Conservation (phyloP, 2,329 filamentous ascomycete genomes). For the Xylariaceae sp. region DNA sequence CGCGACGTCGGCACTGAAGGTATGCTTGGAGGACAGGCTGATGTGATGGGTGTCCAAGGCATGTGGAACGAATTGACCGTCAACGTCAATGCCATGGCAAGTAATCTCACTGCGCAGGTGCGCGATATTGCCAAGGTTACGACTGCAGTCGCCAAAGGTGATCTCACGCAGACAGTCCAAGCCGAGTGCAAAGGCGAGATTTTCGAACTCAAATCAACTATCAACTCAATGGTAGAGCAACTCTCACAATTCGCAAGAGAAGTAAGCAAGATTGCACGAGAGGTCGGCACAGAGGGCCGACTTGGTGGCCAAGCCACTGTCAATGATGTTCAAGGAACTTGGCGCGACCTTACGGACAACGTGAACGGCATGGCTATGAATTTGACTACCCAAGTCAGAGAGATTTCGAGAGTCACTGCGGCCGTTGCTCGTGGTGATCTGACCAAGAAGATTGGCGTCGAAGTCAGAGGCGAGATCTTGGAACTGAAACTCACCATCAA, state of each 20-base stretch:
- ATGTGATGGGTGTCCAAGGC: constrained; percentile 78
- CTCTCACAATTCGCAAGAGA: constrained; percentile 94
- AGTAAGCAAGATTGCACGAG: constrained; percentile 92
- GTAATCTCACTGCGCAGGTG: constrained; percentile 82
- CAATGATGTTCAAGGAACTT: constrained; percentile 94
- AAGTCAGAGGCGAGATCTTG: constrained; percentile 89
- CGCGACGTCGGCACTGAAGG: constrained; percentile 82
- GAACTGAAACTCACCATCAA: constrained; percentile 98
- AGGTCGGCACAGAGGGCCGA: constrained; percentile 93
- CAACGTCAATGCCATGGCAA: constrained; percentile 85
- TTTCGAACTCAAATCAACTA: constrained; percentile 91
- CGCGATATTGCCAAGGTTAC: constrained; percentile 88
- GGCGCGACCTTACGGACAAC: constrained; percentile 91
- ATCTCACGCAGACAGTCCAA: constrained; percentile 94
- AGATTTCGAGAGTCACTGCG: constrained; percentile 95
- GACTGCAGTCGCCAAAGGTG: constrained; percentile 72
- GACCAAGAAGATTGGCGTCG: constrained; percentile 92
- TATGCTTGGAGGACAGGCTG: constrained; percentile 76
- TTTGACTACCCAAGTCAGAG: constrained; percentile 92
- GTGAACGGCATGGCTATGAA: constrained; percentile 99
- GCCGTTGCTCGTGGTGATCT: constrained; percentile 92
- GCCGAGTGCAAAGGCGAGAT: constrained; percentile 90
- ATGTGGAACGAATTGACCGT: constrained; percentile 87
- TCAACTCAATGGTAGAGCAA: constrained; percentile 99
- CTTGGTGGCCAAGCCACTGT: constrained; percentile 93